Evolutionary conservation across 2,329 filamentous ascomycete genomes (phyloP).

Genomic region (Aureobasidium subglaciale): DNA sequence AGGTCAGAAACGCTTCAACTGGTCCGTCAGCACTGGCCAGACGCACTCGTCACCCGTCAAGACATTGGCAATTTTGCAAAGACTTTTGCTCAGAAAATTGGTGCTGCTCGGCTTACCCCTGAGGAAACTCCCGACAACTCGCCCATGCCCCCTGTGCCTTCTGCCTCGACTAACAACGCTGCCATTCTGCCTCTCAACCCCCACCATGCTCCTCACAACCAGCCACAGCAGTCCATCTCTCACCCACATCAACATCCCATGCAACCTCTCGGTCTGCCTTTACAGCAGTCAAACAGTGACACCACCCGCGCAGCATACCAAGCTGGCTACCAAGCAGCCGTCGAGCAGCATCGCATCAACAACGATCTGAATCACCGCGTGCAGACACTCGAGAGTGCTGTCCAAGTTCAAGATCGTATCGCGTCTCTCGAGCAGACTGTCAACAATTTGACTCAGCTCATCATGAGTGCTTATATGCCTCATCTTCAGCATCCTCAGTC

Average conservation of each 20-base stretch:
- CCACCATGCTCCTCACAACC: neutral
- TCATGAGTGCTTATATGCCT: constrained; percentile 14
- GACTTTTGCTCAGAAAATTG: constrained; percentile 6
- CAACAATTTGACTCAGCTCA: constrained; percentile 12
- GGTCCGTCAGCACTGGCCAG: constrained; percentile 7
- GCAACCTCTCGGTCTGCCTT: neutral
- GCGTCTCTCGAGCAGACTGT: constrained; percentile 8
- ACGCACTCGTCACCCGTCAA: constrained; percentile 7
- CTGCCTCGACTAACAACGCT: neutral
- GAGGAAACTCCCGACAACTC: constrained; percentile 2
- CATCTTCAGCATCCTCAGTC: constrained; percentile 10
- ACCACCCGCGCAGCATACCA: constrained; percentile 10
- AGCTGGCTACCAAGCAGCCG: constrained; percentile 11
- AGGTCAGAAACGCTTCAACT: constrained; percentile 11
- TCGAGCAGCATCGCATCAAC: constrained; percentile 13
- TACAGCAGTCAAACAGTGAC: neutral
- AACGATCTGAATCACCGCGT: constrained; percentile 10
- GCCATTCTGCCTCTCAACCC: neutral
- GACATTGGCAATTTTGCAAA: constrained; percentile 15
- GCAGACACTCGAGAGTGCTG: neutral
- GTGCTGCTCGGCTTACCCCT: neutral
- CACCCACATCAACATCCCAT: neutral
- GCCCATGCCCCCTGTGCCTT: neutral
- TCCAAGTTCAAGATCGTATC: constrained; percentile 9
- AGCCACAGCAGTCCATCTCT: neutral